These are phyloP conservation scores for Irpex sp. DNA, from an alignment of 1,284 basidiomycete species.

Conservation along the genomic window DNA sequence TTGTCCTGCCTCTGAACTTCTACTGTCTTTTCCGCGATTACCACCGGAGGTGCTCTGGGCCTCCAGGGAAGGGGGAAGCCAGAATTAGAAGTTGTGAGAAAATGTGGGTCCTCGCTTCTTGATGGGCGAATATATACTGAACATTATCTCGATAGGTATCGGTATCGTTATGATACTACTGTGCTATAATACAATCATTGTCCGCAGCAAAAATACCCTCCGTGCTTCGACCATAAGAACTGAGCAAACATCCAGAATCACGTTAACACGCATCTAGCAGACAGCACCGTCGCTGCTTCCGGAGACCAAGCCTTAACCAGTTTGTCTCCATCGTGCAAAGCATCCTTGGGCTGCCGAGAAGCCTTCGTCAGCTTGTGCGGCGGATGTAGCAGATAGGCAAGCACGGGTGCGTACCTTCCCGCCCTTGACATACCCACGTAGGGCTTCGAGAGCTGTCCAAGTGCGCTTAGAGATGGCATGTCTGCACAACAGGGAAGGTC, in stretches of 20 bases:
- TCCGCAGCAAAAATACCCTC: neutral
- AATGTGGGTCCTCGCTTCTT: neutral
- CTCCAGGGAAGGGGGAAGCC: neutral
- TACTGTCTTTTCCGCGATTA: neutral
- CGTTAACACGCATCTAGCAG: neutral
- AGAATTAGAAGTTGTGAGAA: neutral
- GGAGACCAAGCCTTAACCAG: neutral
- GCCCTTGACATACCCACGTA: neutral
- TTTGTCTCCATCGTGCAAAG: constrained; percentile 1
- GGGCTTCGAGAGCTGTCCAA: neutral
- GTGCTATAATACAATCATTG: neutral
- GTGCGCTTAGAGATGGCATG: neutral
- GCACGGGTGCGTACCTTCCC: neutral
- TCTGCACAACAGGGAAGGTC: neutral
- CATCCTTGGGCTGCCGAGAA: neutral
- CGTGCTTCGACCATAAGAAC: neutral
- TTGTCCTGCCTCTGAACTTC: neutral
- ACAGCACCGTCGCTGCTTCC: neutral
- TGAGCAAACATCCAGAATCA: neutral
- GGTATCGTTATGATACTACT: neutral
- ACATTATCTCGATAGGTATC: neutral
- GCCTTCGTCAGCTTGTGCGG: neutral
- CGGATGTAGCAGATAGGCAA: neutral
- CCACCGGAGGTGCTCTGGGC: neutral
- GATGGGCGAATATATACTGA: neutral